Percentiles rank a stretch among this genome's conserved stretches.
Evolutionary conservation across 2,329 filamentous ascomycete species (phyloP).

Genomic region (Trichoderma atrobrunneum): DNA sequence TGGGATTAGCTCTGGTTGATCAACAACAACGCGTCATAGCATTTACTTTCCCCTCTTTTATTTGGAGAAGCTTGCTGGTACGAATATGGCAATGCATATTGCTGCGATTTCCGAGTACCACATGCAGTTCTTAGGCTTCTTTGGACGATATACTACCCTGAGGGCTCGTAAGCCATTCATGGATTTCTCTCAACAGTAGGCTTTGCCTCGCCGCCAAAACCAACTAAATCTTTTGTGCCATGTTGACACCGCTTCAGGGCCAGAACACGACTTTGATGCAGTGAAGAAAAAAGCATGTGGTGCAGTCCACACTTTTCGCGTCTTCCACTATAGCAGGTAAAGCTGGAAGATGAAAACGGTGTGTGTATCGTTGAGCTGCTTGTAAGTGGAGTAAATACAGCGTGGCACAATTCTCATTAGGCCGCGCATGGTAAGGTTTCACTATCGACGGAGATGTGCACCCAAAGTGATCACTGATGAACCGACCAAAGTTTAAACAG

Average conservation of each 20-base stretch:
- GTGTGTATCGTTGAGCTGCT: background rate
- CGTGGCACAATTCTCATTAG: background rate
- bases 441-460: constrained; percentile 5
- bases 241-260: background rate
- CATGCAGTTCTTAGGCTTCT: background rate
- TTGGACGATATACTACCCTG: background rate
- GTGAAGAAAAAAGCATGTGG: background rate
- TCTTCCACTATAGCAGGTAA: background rate
- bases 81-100: background rate
- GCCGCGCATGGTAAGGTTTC: constrained; percentile 9
- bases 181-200: background rate
- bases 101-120: background rate
- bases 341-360: background rate
- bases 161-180: background rate
- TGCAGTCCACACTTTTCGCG: background rate
- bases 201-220: background rate
- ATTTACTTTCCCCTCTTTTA: background rate
- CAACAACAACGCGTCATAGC: background rate
- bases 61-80: background rate
- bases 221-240: background rate
- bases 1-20: background rate
- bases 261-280: background rate
- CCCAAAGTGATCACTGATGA: background rate
- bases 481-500: background rate
- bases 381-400: background rate